Base-by-base conservation (phyloP, 345 rosid genomes). In the Lepidium africanum region DNA sequence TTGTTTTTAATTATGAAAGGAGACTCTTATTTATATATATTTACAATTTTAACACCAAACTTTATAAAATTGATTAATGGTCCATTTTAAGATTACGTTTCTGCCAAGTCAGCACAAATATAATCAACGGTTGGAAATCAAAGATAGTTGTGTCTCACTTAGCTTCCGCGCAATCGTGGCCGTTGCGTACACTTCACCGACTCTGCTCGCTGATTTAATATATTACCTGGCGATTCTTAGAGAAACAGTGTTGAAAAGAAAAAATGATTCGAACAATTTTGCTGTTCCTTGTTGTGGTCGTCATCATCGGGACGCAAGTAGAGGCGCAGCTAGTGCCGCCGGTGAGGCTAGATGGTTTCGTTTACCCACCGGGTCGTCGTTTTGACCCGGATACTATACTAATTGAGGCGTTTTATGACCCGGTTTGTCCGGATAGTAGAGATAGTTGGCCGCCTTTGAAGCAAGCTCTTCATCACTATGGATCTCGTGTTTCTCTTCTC, bases 361-460 rank as follows among this genome's bases (percentile, higher is more conserved):
- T 58, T 41, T 76, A 76, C 58, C 72, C 72, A 25, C 62, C 63
- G 36, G 63, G 63, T 65, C 50, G 7, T 65, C 65, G 59, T 7
- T 21, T 70, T 3, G 68, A 76, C 57, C 67, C 58, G 79, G 63
- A 70, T 59, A 59, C 72, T 16, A 16, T 76, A 16, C 63, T 70
- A 7, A 70, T 70, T n/a, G 79, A 76, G 17, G 72, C 63, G 51
- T 70, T 58, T 59, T 70, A 25, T 19, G 79, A 76, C 63, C 79
- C 79, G 62, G 76, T 76, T 0, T 70, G 79, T 8, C 63, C 72
- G 19, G 67, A 76, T 5, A 76, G 72, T 17, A 70, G 72, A 76
- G 79, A 76, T 63, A 40, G 76, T 57, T 76, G 79, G 79, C 21
- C 62, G 1, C 72, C 72, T 0, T 13, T 76, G 67, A 70, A 63